Conservation (phyloP, 306 rosid genomes). For the Nissolia schottii region DNA sequence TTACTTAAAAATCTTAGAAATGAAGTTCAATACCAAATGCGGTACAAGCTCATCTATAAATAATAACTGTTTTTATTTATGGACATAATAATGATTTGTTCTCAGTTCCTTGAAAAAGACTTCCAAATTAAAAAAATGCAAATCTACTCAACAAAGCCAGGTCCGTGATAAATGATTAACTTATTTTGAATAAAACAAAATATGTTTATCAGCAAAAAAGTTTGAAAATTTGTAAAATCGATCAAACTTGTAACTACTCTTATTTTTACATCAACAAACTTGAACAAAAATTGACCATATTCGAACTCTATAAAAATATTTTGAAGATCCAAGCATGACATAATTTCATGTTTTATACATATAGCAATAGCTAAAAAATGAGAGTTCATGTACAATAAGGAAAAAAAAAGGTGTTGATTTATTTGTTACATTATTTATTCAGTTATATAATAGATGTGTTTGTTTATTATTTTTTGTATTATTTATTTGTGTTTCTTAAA, state of each 20-base stretch:
- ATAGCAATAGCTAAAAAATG: neutral
- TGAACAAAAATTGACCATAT: neutral
- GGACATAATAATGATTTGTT: neutral
- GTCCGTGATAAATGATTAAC: too few species aligned
- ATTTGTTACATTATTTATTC: too few species aligned
- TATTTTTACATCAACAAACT: neutral
- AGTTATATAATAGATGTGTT: too few species aligned
- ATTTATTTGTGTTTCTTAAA: too few species aligned
- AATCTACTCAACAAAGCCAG: neutral
- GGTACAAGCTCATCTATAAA: neutral
- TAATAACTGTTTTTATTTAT: neutral
- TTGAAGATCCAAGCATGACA: neutral
- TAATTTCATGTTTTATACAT: neutral
- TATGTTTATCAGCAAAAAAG: too few species aligned
- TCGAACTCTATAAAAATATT: neutral
- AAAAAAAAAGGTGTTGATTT: too few species aligned
- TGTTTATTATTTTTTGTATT: too few species aligned
- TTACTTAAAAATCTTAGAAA: neutral
- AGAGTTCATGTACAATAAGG: neutral
- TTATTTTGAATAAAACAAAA: neutral
- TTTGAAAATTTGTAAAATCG: too few species aligned
- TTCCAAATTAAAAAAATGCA: neutral
- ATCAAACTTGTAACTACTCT: neutral
- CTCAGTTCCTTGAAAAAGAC: neutral
- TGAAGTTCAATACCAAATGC: neutral